phyloP scores from a whole-genome alignment of 768 basidiomycete genomes.

The Boletellus ananiceps region DNA sequence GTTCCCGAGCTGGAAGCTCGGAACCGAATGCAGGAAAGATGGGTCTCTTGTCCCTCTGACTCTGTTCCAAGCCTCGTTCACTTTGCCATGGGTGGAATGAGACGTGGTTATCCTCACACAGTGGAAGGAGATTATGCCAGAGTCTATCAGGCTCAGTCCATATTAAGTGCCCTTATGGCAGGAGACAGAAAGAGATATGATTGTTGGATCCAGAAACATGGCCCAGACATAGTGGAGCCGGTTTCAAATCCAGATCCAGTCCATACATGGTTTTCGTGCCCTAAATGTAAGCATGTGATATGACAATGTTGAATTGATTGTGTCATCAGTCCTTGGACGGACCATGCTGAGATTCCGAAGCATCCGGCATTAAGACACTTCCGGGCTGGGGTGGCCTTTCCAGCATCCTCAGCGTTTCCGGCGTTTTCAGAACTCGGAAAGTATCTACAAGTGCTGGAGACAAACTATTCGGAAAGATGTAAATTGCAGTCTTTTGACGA shows the following conservation, averaged over 20 bases:
- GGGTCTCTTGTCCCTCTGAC: not conserved
- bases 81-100: not conserved
- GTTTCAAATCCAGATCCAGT: not conserved
- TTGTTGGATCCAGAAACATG: not conserved
- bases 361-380: too few relatives aligned
- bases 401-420: too few relatives aligned
- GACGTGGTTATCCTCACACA: not conserved
- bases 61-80: not conserved
- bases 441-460: too few relatives aligned
- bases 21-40: not conserved
- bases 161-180: not conserved
- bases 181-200: not conserved
- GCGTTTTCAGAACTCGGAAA: too few relatives aligned
- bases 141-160: slow-evolving; percentile 8
- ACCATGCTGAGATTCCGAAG: too few relatives aligned
- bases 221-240: not conserved
- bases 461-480: too few relatives aligned
- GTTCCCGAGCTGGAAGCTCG: not conserved
- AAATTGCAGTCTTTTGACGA: too few relatives aligned
- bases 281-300: not conserved
- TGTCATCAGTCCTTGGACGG: too few relatives aligned
- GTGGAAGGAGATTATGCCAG: not conserved
- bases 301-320: too few relatives aligned
- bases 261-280: not conserved
- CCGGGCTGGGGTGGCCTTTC: too few relatives aligned